These are phyloP conservation scores for Plasmodium relictum DNA, from an alignment of 169 alveolate genomes.

Conservation along the genomic window DNA sequence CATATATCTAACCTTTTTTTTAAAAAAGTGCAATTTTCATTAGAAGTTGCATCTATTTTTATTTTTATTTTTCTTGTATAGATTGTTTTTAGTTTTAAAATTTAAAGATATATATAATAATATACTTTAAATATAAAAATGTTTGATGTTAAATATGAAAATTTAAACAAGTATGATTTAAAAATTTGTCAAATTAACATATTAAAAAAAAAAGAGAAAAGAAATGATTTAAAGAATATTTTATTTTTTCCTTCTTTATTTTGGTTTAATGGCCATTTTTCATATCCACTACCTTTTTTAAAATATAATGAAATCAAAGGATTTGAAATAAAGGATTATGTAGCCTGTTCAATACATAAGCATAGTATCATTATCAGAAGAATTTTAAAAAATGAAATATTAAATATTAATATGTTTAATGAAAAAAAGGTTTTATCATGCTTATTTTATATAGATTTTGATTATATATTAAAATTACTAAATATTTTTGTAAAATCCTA, in stretches of 20 bases:
- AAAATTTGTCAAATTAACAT: slow-evolving; percentile 21
- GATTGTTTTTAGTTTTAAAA: too few species aligned
- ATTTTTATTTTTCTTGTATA: too few species aligned
- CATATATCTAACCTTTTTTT: too few species aligned
- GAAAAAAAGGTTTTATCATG: slow-evolving; percentile 62
- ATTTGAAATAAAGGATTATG: slow-evolving; percentile 25
- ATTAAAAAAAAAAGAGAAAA: slow-evolving; percentile 33
- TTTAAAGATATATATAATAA: too few species aligned
- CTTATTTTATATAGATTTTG: slow-evolving; percentile 35
- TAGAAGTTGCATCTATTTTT: too few species aligned
- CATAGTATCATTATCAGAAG: slow-evolving; percentile 55
- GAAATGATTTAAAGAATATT: slow-evolving; percentile 57
- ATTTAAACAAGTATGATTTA: slow-evolving; percentile 25
- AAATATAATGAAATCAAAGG: not conserved
- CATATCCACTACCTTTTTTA: slow-evolving; percentile 34
- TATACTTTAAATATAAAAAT: not conserved
- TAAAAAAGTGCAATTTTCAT: too few species aligned
- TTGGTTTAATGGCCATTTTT: slow-evolving; percentile 54
- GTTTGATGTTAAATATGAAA: slow-evolving; percentile 34
- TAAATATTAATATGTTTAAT: slow-evolving; percentile 53
- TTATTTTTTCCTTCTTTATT: slow-evolving; percentile 72
- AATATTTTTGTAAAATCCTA: not conserved
- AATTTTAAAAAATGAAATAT: slow-evolving; percentile 61
- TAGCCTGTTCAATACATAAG: slow-evolving; percentile 60
- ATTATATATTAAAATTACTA: slow-evolving; percentile 7